A percentile compares a stretch with the other conserved stretches of the same genome.
phyloP scores from a whole-genome alignment of 768 basidiomycete genomes.

The Pisolithus tinctorius region DNA sequence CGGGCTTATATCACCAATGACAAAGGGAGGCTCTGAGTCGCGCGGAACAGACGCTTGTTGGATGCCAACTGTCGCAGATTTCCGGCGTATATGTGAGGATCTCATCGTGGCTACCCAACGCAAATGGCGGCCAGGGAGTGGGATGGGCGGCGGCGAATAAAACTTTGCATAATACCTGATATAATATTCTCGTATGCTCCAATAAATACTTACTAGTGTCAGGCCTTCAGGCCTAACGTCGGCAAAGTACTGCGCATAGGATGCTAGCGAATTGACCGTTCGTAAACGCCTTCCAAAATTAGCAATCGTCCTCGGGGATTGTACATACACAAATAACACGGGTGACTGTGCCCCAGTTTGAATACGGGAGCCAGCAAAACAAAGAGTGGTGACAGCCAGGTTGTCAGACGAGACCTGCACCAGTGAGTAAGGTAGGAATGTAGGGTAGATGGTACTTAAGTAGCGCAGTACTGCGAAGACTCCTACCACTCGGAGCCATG shows the following conservation, averaged over 20 bases:
- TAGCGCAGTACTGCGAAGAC: neutral
- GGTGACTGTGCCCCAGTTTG: no score
- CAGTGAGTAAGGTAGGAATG: no score
- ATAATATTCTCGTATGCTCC: no score
- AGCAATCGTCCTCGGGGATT: slow-evolving; percentile 1
- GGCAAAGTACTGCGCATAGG: slow-evolving; percentile 3
- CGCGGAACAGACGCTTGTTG: slow-evolving; percentile 8
- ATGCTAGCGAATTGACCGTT: slow-evolving; percentile 16
- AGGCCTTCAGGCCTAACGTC: slow-evolving; percentile 2
- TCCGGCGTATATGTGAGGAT: slow-evolving; percentile 10
- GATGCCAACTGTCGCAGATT: slow-evolving; percentile 25
- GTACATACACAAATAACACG: no score
- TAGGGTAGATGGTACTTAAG: no score
- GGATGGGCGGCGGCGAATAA: neutral
- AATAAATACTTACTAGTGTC: no score
- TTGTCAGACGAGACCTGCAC: no score
- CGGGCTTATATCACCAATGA: slow-evolving; percentile 4
- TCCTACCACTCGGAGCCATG: slow-evolving; percentile 4
- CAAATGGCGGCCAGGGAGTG: slow-evolving; percentile 1
- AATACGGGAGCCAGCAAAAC: no score
- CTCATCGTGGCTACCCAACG: slow-evolving; percentile 2
- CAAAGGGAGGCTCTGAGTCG: neutral
- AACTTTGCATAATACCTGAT: slow-evolving; percentile 3
- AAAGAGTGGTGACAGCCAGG: no score
- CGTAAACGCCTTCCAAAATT: slow-evolving; percentile 26